Evolutionary conservation across 257 asterid species (phyloP).

Genomic region (Ligustrum vulgare): DNA sequence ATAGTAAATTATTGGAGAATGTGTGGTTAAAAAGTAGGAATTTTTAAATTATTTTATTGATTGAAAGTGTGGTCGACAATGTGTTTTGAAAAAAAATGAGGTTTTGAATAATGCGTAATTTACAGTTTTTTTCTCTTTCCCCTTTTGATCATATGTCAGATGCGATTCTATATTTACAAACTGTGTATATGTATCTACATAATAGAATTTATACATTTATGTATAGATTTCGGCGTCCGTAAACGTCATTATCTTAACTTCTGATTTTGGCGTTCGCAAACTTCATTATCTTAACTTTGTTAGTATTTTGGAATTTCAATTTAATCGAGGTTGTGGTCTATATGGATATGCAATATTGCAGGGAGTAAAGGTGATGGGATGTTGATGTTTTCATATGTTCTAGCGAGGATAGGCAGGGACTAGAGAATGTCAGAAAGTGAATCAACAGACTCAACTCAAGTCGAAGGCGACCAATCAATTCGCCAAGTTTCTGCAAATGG

Average conservation of each 20-base stretch:
- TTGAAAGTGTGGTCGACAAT: no score
- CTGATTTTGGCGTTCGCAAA: neutral
- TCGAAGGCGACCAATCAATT: constrained; percentile 46
- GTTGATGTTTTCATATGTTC: constrained; percentile 35
- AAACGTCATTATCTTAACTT: neutral
- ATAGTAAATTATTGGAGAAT: no score
- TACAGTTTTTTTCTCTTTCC: neutral
- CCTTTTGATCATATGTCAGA: neutral
- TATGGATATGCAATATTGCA: constrained; percentile 27
- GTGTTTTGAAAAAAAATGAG: no score
- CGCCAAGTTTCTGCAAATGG: constrained; percentile 84
- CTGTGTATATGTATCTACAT: neutral
- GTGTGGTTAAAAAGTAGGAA: no score
- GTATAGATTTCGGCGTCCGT: neutral
- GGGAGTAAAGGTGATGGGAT: constrained; percentile 33
- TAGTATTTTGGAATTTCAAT: constrained; percentile 20
- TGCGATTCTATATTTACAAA: neutral
- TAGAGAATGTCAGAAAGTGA: constrained; percentile 73
- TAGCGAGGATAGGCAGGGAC: constrained; percentile 32
- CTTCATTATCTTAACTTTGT: neutral
- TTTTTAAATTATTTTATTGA: no score
- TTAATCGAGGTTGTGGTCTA: constrained; percentile 1
- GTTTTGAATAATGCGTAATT: neutral
- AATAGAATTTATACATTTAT: constrained; percentile 1
- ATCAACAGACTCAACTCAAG: constrained; percentile 42